A percentile compares a stretch with the other conserved stretches of the same genome.
Conservation (phyloP, 139 green algal genomes). For the Coccomyxa sp. region DNA sequence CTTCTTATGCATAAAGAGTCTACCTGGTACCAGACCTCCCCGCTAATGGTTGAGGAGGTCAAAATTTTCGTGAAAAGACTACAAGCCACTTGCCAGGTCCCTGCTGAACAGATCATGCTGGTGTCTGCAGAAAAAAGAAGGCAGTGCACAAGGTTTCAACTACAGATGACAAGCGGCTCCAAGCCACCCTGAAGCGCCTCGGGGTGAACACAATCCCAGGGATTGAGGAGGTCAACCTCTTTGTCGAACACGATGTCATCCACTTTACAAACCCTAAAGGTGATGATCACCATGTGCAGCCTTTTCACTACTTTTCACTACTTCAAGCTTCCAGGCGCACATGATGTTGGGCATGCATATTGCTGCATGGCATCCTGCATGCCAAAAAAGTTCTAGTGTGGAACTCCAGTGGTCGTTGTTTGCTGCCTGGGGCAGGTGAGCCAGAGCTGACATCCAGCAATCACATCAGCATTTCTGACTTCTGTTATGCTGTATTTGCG, state of each 20-base stretch:
- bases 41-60: neutral
- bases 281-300: conserved; percentile 7
- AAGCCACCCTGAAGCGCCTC: conserved; percentile 94
- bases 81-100: neutral
- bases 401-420: no score
- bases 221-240: conserved; percentile 99
- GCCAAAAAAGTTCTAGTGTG: neutral
- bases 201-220: conserved; percentile 98
- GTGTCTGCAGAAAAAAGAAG: conserved; percentile 93
- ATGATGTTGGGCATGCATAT: neutral
- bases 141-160: conserved; percentile 92
- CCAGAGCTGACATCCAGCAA: no score
- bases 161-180: conserved; percentile 97
- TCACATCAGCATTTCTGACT: no score
- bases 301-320: neutral
- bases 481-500: neutral
- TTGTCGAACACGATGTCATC: conserved; percentile 88
- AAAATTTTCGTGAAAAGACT: neutral
- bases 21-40: neutral
- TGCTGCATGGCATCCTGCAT: neutral
- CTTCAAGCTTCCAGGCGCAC: neutral
- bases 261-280: conserved; percentile 97
- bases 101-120: neutral
- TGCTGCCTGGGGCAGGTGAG: no score
- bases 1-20: neutral